Evolutionary conservation across 805 yeast species (phyloP), one percentile per base, ranked within the genome.

Genomic region (Ogataea populi-albae): DNA sequence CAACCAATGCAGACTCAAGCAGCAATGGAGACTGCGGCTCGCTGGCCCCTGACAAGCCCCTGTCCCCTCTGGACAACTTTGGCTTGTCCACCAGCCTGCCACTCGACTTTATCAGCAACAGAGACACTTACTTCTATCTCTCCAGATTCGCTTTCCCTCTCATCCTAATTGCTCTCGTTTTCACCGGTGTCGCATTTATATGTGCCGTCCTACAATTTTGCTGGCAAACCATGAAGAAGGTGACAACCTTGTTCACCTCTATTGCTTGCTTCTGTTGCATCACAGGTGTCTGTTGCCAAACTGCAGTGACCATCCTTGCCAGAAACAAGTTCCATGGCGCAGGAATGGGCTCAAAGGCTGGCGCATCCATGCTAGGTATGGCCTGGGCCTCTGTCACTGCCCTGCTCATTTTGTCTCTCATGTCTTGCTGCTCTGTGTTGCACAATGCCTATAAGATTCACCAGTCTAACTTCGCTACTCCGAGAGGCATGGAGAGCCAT

Each of bases 241-340:
- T 78, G 25, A 71, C 73, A 20, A 65, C 77, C 37, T 65, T 73
- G 44, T 71, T 81, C 47, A 64, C 71, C 30, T 34, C 67, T 2
- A 43, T 79, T 34, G 86, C 76, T 21, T 57, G 74, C 30, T 37
- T 83, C 33, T 74, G 78, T 56, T 62, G 66, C 41, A 65, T 75
- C 24, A 80, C 81, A 32, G 86, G 82, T 36, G 81, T 83, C 29
- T 66, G 85, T 9, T 65, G 81, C 54, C 75, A 78, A 58, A 86
- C 96, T 22, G 93, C 95, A 3, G 84, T 75, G 28, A 61, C 73
- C 43, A 95, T 82, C n/a, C 55, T 84, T 66, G 93, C 86, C 30
- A 80, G 71, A 57, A 69, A 77, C 50, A 81, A 82, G 18, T 89
- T 89, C 73, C 54, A 59, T 25, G 56, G 64, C 41, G 73, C 59